Base-by-base conservation (phyloP, 805 yeast species). In the Tetrapisispora namnaoensis region DNA sequence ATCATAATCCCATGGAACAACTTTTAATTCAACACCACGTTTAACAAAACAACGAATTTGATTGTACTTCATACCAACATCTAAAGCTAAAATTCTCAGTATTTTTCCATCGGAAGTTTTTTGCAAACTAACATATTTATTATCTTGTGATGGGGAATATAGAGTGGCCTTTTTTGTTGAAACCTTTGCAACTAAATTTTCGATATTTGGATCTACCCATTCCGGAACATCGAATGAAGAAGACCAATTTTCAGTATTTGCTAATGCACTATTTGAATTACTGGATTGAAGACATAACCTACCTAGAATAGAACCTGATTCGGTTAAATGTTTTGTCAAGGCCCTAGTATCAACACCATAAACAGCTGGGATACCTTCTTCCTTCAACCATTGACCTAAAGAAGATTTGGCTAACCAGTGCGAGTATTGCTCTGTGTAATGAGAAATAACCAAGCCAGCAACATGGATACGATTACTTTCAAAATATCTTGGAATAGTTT, bases 311-410 rank as follows among this genome's bases (percentile, higher is more conserved):
- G 95, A 85, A 69, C 99, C 99, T 52, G 79, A 77, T 60, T 84
- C 84, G 74, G 99, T 86, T 66, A 93, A 83, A 68, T 81, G 83
- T 73, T 93, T 90, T 59, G 99, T 93, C 63, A 93, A 76, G 47
- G 88, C 78, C 75, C 99, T 85, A 54, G 99, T 93, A 71, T 93
- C 99, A 53, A 93, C 91, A 73, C 97, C 99, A 63, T 91, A 93
- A 51, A 93, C 79, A 55, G 98, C 99, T 48, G 99, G 99, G 58
- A 93, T 76, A 55, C 86, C 86, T 70, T 91, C 84, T 61, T 82
- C 83, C 69, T 88, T 83, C 62, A 93, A 79, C 99, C 99, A 93
- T 61, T 79, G 77, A 52, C 95, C 95, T 55, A 93, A 77, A 35
- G 96, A 88, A 21, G 97, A 89, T 51, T 77, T 79, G 55, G 99